phyloP scores from a whole-genome alignment of 2,329 filamentous ascomycete genomes.

The Pseudopyricularia cyperi region DNA sequence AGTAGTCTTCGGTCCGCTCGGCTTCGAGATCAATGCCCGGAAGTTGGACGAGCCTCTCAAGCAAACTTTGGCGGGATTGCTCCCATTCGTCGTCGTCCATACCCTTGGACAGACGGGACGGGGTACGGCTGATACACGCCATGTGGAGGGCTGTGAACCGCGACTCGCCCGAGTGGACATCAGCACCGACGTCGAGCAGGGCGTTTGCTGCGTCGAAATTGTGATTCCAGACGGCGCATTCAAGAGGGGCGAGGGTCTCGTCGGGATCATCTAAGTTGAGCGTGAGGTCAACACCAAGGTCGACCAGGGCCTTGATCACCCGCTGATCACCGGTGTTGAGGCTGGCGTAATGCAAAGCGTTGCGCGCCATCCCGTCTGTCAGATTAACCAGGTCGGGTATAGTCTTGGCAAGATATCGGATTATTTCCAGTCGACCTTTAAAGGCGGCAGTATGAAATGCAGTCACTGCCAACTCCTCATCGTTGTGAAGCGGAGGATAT shows the following conservation, averaged over 20 bases:
- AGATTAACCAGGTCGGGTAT: neutral
- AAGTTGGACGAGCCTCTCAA: neutral
- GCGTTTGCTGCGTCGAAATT: neutral
- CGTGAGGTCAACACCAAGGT: neutral
- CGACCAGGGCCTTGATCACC: neutral
- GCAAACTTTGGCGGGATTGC: neutral
- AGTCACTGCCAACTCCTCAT: neutral
- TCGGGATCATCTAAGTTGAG: neutral
- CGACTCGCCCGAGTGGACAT: neutral
- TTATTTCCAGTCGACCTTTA: neutral
- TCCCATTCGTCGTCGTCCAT: neutral
- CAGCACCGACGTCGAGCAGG: neutral
- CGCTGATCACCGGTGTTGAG: neutral
- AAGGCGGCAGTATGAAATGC: conserved; percentile 1
- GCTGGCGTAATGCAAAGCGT: neutral
- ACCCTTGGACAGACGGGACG: neutral
- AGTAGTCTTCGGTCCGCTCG: neutral
- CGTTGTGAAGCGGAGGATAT: neutral
- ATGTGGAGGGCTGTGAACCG: neutral
- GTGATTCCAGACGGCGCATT: neutral
- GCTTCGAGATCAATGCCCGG: neutral
- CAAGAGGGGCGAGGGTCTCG: neutral
- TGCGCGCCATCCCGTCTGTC: neutral
- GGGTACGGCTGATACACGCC: neutral
- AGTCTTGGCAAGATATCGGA: neutral